phyloP scores from a whole-genome alignment of 2,329 filamentous ascomycete species.

The Ustulina deusta region DNA sequence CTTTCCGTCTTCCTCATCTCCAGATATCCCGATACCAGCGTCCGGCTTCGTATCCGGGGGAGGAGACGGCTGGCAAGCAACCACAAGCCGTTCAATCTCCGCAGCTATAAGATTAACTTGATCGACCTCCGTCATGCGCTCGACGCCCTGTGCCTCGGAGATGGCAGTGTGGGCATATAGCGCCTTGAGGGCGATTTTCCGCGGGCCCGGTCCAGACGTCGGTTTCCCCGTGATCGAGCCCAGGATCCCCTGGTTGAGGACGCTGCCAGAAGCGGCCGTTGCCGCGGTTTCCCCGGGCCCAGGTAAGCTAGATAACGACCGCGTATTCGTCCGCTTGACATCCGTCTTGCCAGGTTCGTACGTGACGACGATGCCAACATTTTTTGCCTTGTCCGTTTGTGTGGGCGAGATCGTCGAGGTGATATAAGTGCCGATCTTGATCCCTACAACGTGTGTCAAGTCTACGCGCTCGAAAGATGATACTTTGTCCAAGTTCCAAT shows the following conservation, averaged over 20 bases:
- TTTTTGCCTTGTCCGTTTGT: slow-evolving; percentile 81
- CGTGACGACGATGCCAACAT: slow-evolving; percentile 84
- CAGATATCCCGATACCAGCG: slow-evolving; percentile 34
- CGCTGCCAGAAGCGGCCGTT: slow-evolving; percentile 36
- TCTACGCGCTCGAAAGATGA: slow-evolving; percentile 89
- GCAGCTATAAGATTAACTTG: slow-evolving; percentile 74
- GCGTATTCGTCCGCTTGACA: slow-evolving; percentile 83
- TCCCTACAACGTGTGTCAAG: slow-evolving; percentile 76
- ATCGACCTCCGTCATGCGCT: slow-evolving; percentile 65
- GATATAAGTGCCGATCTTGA: slow-evolving; percentile 88
- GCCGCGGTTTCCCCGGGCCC: slow-evolving; percentile 50
- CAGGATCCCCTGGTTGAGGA: slow-evolving; percentile 45
- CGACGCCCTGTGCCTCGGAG: slow-evolving; percentile 63
- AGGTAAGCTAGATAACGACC: slow-evolving; percentile 74
- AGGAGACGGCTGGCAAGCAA: slow-evolving; percentile 58
- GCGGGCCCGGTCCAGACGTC: slow-evolving; percentile 50
- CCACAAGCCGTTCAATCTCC: slow-evolving; percentile 78
- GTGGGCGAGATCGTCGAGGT: slow-evolving; percentile 84
- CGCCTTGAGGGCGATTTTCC: slow-evolving; percentile 67
- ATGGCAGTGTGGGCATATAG: slow-evolving; percentile 65
- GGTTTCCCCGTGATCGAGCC: slow-evolving; percentile 45
- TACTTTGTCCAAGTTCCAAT: slow-evolving; percentile 96
- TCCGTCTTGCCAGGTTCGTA: slow-evolving; percentile 80
- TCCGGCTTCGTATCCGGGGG: slow-evolving; percentile 34
- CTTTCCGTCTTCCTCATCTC: slow-evolving; percentile 41